These are phyloP conservation scores for Pseudogymnoascus sp. DNA, from an alignment of 2,329 filamentous ascomycete genomes.

Conservation along the genomic window DNA sequence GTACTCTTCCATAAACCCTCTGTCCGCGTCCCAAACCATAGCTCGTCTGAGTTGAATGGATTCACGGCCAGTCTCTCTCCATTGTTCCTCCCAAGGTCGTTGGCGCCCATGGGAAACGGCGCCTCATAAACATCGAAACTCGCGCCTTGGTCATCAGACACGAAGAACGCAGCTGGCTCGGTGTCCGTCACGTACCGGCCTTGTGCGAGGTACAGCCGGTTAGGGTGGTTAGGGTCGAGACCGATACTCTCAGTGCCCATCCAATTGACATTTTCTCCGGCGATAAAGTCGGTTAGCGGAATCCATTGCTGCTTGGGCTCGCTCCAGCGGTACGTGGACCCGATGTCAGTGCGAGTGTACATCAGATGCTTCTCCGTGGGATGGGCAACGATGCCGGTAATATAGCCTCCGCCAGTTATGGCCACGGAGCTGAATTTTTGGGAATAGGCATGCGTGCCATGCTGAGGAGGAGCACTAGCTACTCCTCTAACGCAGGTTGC, in stretches of 20 bases:
- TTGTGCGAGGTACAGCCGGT: conserved; percentile 15
- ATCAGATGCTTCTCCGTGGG: conserved; percentile 14
- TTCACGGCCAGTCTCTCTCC: conserved; percentile 16
- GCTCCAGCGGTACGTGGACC: conserved; percentile 14
- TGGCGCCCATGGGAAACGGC: conserved; percentile 16
- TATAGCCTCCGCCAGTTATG: conserved; percentile 15
- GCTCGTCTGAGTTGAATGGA: conserved; percentile 15
- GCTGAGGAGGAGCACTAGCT: not conserved
- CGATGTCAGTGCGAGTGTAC: conserved; percentile 16
- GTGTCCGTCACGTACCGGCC: conserved; percentile 13
- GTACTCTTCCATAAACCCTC: conserved; percentile 16
- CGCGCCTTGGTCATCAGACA: conserved; percentile 14
- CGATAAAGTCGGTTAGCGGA: conserved; percentile 16
- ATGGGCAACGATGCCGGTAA: conserved; percentile 15
- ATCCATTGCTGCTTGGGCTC: conserved; percentile 12
- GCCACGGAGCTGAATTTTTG: conserved; percentile 14
- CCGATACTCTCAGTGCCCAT: conserved; percentile 16
- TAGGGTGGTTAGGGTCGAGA: conserved; percentile 13
- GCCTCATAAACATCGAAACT: conserved; percentile 15
- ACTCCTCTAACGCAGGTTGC: not conserved
- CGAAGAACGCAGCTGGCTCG: conserved; percentile 13
- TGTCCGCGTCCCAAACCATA: conserved; percentile 15
- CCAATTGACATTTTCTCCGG: conserved; percentile 13
- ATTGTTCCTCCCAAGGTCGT: conserved; percentile 15
- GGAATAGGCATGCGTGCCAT: conserved; percentile 2